Base-by-base conservation (phyloP, 2,329 filamentous ascomycete species). In the Xylariaceae sp. region DNA sequence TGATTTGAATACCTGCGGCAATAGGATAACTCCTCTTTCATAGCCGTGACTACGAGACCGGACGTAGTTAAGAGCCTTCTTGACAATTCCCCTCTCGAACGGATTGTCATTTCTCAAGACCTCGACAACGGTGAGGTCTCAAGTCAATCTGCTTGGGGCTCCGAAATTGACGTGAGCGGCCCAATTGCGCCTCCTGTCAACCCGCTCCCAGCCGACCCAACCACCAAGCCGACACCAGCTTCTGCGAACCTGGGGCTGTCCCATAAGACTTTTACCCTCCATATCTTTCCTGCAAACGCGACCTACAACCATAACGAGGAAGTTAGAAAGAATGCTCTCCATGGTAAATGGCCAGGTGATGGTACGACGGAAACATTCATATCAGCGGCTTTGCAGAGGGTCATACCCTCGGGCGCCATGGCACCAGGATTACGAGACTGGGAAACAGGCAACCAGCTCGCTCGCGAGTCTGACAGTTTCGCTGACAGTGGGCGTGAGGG, bases 11-110 rank as follows among this genome's bases (percentile, higher is more conserved):
- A 31, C 1, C 6, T 17, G 14, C 6, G 6, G 8, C 19, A 37
- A 41, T 53, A 83, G 80, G 76, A 79, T 39, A 73, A 76, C 23
- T 75, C 76, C 19, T 78, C 79, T 19, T 86, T 84, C 66, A 70
- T 85, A 36, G 79, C 78, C 11, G 72, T 85, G 21, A 76, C 81
- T 16, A 74, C 72, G 43, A 75, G 73, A 16, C 65, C 70, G 14
- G 68, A 73, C 3, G 75, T 73, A 11, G 81, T 78, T 11, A 54
- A 62, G 2, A 63, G 65, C 31, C 72, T 84, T n/a, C 57, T 82
- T 33, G 56, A 67, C 21, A 67, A 67, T 26, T 83, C 82, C 58
- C 83, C 82, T 1, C 68, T 84, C 37, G 72, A 73, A 26, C 84
- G 81, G 62, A 73, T 74, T 23, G 65, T 81, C 49, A 61, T 77